Evolutionary conservation across 768 basidiomycete genomes (phyloP).

Genomic region (Xerocomellus chrysenteron): DNA sequence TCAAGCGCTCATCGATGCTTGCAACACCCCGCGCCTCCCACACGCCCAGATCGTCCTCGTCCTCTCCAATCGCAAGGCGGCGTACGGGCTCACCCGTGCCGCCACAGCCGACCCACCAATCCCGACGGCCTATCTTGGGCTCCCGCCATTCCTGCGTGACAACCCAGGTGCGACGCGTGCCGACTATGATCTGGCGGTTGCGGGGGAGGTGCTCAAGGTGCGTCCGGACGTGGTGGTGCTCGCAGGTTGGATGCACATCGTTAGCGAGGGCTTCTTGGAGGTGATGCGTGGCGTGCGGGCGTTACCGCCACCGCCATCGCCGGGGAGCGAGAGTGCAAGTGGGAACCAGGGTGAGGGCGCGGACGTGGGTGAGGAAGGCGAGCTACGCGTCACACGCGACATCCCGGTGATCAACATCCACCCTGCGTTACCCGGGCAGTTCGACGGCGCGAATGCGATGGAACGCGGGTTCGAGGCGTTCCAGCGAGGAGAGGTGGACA

Average conservation of each 20-base stretch:
- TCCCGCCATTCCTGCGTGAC: slow-evolving; percentile 79
- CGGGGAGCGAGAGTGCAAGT: background rate
- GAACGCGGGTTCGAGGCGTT: slow-evolving; percentile 89
- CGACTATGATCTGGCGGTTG: slow-evolving; percentile 86
- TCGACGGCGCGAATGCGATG: slow-evolving; percentile 93
- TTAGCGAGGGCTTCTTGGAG: slow-evolving; percentile 78
- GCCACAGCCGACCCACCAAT: slow-evolving; percentile 68
- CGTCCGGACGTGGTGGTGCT: slow-evolving; percentile 86
- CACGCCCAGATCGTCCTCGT: slow-evolving; percentile 73
- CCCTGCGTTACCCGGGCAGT: slow-evolving; percentile 93
- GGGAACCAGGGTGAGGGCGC: background rate
- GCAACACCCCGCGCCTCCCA: slow-evolving; percentile 70
- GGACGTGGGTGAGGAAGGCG: slow-evolving; percentile 35
- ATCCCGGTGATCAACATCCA: slow-evolving; percentile 95
- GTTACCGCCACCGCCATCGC: background rate
- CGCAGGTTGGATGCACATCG: slow-evolving; percentile 99
- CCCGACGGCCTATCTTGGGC: slow-evolving; percentile 76
- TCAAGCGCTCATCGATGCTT: slow-evolving; percentile 92
- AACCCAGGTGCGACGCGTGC: slow-evolving; percentile 70
- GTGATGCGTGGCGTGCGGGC: slow-evolving; percentile 46
- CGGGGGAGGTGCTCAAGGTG: slow-evolving; percentile 57
- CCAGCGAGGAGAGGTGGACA: slow-evolving; percentile 72
- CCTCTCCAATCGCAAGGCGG: slow-evolving; percentile 88
- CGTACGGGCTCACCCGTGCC: slow-evolving; percentile 87
- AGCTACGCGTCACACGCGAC: slow-evolving; percentile 13